Evolutionary conservation across 2,329 filamentous ascomycete species (phyloP).

Genomic region (Penicillium sp.): DNA sequence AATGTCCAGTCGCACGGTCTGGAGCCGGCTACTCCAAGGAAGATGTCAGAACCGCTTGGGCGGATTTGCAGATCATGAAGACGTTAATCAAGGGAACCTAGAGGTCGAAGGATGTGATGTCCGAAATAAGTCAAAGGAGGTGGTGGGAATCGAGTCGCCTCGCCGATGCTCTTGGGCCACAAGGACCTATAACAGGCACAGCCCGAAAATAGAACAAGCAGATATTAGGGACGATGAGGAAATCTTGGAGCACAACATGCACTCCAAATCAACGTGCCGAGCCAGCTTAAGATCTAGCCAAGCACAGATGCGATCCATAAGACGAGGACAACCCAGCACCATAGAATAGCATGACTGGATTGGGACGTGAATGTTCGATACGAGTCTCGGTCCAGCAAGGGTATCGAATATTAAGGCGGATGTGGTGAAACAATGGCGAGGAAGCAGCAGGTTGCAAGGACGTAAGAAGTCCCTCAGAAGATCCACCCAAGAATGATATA

Average conservation of each 20-base stretch:
- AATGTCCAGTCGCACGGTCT: neutral
- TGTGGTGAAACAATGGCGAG: neutral
- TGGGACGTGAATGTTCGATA: neutral
- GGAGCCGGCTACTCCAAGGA: neutral
- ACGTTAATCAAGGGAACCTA: neutral
- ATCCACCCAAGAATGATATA: conserved; percentile 70
- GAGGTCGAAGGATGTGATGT: neutral
- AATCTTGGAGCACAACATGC: neutral
- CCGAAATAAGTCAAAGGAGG: neutral
- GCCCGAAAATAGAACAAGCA: neutral
- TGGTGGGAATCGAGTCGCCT: neutral
- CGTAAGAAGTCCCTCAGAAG: conserved; percentile 37
- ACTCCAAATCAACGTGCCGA: neutral
- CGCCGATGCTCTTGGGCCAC: neutral
- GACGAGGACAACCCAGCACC: neutral
- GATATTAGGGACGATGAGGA: neutral
- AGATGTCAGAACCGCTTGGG: neutral
- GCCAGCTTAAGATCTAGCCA: neutral
- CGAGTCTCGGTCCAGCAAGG: conserved; percentile 21
- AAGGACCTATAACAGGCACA: neutral
- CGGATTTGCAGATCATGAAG: neutral
- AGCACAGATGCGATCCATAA: neutral
- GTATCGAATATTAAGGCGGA: conserved; percentile 1
- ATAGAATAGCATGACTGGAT: neutral
- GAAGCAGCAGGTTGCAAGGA: neutral